Evolutionary conservation across 2,329 filamentous ascomycete species (phyloP), one percentile per base, ranked within the genome.

Genomic region (Aureobasidium lini): DNA sequence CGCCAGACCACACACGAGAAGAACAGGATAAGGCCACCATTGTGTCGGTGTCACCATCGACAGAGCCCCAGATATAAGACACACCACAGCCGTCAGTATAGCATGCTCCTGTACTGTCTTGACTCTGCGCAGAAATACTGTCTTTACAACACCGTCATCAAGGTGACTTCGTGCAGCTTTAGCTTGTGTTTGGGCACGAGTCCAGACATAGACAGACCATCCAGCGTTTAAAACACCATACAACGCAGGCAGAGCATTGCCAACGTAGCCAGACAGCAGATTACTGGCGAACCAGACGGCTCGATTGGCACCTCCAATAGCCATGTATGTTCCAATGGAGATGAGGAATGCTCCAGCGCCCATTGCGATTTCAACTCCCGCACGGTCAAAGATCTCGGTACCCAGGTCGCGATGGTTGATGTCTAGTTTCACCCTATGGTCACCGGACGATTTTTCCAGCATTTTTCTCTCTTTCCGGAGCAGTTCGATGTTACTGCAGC

Each of bases 211-310:
- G 0, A 63, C 63, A 0, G 78, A 79, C 81, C 80, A 83, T 5
- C 68, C 53, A 0, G 74, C 73, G 64, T 81, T 83, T 43, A 76
- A 57, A 0, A 82, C 54, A 2, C 79, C 81, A 48, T 77, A 83
- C 0, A 77, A 28, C 0, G 79, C 79, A 2, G 79, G 75, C 1
- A 78, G 74, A 0, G 74, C 70, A 60, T 84, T 83, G 2, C 81
- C 81, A 16, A 84, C 71, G 61, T 82, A 83, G 1, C 81, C 81
- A 0, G 81, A 82, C 0, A 83, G 66, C 1, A 82, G 66, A 58
- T 84, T 84, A 64, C 77, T 81, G 0, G 77, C 75, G 0, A 68
- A 4, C 59, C 69, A 83, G 0, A 82, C 71, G 0, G 37, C 61
- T 0, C 32, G 68, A 50, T 81, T 71, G 0, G 71, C 75, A 1